Base-by-base conservation (phyloP, 148 eudicot genomes). In the Tetragonia tetragonoides region DNA sequence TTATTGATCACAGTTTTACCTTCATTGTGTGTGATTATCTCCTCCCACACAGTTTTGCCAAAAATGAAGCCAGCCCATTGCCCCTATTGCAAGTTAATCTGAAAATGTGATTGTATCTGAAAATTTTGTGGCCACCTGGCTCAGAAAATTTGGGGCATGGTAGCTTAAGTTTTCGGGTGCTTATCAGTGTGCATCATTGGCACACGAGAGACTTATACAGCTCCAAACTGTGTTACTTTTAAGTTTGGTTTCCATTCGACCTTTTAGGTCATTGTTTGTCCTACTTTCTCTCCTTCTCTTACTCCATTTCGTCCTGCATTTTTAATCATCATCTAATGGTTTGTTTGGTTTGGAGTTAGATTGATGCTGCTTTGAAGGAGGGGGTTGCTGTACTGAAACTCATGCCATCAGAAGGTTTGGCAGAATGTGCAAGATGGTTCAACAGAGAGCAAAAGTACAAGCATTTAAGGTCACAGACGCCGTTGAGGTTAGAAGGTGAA, bases 371-470 rank as follows among this genome's bases (percentile, higher is more conserved):
- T 60, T 79, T 95, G 74, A 77, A 83, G 79, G 99, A 95, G 82
- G 99, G 97, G 28, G 90, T 81, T 79, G 84, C 70, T 65, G 86
- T 79, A 68, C 76, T 95, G 85, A 86, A 83, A 81, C 81, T 83
- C n/a, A 75, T 95, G 2, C 70, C 87, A 68, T 67, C 79, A 60
- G 84, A 85, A 88, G 99, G 97, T 54, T 75, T 91, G 70, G 82
- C 83, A 40, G 90, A 91, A 72, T 84, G 88, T 64, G 84, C 88
- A 21, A 84, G 91, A 83, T 82, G 88, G 87, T 95, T 95, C 83
- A 95, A 95, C 69, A 83, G n/a, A 61, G 89, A 86, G 84, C 99
- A 95, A 83, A 95, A 95, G 70, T 95, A 95, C 87, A 95, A 95
- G 85, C 92, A 95, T 60, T 85, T 92, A 74, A 85, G 87, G 72